Conservation (phyloP, 768 basidiomycete genomes). For the Phylloporus scabripes region DNA sequence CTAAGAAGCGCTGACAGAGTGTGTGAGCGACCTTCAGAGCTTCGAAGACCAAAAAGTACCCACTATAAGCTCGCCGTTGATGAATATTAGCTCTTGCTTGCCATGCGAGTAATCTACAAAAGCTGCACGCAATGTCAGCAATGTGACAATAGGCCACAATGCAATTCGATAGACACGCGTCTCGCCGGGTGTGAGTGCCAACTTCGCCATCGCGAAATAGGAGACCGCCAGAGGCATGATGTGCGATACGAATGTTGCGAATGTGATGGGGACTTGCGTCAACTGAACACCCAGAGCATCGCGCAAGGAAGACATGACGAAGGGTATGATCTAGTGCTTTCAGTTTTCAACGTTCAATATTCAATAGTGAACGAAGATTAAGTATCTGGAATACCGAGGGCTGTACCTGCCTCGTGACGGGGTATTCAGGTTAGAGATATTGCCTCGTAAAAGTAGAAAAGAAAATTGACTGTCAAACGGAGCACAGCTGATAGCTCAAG, state of each 20-base stretch:
- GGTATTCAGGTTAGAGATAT: too few relatives aligned
- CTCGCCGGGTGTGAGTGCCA: not conserved
- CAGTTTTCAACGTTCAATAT: too few relatives aligned
- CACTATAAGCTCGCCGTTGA: not conserved
- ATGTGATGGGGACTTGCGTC: not conserved
- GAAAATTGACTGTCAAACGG: too few relatives aligned
- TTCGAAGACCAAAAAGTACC: not conserved
- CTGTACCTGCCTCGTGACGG: too few relatives aligned
- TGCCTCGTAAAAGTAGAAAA: too few relatives aligned
- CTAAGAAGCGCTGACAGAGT: constrained; percentile 1
- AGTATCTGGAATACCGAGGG: too few relatives aligned
- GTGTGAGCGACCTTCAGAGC: not conserved
- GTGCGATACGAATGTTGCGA: not conserved
- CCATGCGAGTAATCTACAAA: not conserved
- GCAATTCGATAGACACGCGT: not conserved
- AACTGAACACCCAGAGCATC: not conserved
- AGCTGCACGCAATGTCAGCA: not conserved
- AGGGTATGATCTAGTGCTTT: not conserved
- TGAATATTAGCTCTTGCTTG: not conserved
- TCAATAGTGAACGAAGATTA: too few relatives aligned
- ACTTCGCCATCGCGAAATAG: not conserved
- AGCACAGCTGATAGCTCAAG: too few relatives aligned
- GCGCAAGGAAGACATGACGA: not conserved
- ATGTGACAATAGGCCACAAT: not conserved
- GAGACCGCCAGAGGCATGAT: not conserved